Conservation (phyloP, 1,139 yeast genomes). For the Suhomyces panamericanus region DNA sequence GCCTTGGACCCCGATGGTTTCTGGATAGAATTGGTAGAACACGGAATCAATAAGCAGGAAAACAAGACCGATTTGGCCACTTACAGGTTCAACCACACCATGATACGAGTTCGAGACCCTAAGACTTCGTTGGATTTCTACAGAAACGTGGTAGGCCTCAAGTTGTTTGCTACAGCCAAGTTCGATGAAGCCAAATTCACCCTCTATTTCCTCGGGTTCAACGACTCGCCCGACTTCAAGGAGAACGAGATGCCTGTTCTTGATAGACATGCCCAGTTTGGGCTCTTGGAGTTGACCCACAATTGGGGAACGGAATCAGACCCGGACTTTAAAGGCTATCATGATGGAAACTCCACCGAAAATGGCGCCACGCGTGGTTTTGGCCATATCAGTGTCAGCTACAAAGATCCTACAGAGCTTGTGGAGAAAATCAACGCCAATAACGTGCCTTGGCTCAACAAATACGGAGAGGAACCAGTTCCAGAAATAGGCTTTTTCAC, state of each 20-base stretch:
- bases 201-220: slow-evolving; percentile 80
- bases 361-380: slow-evolving; percentile 71
- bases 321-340: slow-evolving; percentile 66
- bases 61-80: slow-evolving; percentile 40
- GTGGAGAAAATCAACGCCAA: slow-evolving; percentile 50
- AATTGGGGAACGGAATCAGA: slow-evolving; percentile 94
- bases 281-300: slow-evolving; percentile 84
- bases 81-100: slow-evolving; percentile 80
- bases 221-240: slow-evolving; percentile 37
- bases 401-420: slow-evolving; percentile 60
- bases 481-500: slow-evolving; percentile 62
- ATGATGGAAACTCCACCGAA: slow-evolving; percentile 68
- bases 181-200: slow-evolving; percentile 76
- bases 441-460: slow-evolving; percentile 41
- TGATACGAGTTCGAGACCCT: slow-evolving; percentile 92
- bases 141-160: slow-evolving; percentile 76
- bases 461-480: slow-evolving; percentile 55
- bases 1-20: slow-evolving; percentile 94
- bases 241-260: slow-evolving; percentile 33
- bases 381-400: slow-evolving; percentile 80
- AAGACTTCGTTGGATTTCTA: slow-evolving; percentile 73
- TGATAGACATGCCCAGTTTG: slow-evolving; percentile 50
- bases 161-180: slow-evolving; percentile 55
- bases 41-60: slow-evolving; percentile 45
- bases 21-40: slow-evolving; percentile 89